Conservation (phyloP, 805 yeast genomes). For the Saccharomycopsis amapae region DNA sequence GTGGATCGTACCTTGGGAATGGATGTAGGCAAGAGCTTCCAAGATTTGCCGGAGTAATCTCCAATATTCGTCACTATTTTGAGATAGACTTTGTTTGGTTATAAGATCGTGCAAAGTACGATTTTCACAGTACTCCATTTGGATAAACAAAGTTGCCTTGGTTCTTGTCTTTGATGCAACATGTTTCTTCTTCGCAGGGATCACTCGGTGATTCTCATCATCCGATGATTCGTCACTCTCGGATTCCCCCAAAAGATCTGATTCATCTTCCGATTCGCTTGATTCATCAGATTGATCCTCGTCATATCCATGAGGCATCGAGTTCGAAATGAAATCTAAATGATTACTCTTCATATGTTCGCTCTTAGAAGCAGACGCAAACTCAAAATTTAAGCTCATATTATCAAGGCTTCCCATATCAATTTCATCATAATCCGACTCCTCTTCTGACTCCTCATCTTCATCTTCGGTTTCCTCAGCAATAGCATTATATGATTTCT, state of each 20-base stretch:
- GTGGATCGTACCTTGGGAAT: constrained; percentile 89
- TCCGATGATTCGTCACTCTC: constrained; percentile 7
- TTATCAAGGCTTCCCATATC: constrained; percentile 20
- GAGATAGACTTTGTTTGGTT: constrained; percentile 60
- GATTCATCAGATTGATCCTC: constrained; percentile 23
- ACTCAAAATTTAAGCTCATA: constrained; percentile 13
- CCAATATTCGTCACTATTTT: constrained; percentile 79
- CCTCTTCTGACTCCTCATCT: constrained; percentile 8
- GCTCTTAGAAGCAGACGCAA: constrained; percentile 15
- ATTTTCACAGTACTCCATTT: constrained; percentile 98
- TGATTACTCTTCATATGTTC: constrained; percentile 23
- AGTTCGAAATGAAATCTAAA: constrained; percentile 64
- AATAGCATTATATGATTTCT: constrained; percentile 25
- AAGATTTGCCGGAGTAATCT: constrained; percentile 77
- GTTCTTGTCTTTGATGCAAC: constrained; percentile 25
- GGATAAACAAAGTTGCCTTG: constrained; percentile 78
- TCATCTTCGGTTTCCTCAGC: constrained; percentile 25
- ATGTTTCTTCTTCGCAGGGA: neutral
- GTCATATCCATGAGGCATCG: constrained; percentile 33
- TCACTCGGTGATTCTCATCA: constrained; percentile 1
- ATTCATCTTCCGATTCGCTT: constrained; percentile 24
- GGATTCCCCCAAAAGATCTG: constrained; percentile 23
- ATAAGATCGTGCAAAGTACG: constrained; percentile 82
- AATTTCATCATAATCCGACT: constrained; percentile 3
- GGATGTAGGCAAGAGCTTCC: constrained; percentile 88